Percentiles rank a stretch among this genome's conserved stretches.
phyloP scores from a whole-genome alignment of 306 rosid genomes.

The Gastrolobium villosum region DNA sequence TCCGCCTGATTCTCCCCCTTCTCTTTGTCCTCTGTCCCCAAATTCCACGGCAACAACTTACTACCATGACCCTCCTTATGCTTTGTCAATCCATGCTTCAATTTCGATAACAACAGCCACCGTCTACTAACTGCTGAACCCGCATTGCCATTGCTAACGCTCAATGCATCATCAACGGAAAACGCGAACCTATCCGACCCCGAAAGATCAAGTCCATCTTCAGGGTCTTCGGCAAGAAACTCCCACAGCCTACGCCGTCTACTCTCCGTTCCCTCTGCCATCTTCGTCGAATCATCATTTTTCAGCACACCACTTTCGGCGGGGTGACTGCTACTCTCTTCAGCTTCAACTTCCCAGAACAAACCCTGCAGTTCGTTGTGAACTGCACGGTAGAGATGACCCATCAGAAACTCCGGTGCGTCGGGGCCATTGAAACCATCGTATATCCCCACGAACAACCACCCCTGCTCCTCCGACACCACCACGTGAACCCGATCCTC shows the following conservation, averaged over 20 bases:
- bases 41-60: constrained; percentile 72
- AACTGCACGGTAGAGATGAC: constrained; percentile 83
- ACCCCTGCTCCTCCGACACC: constrained; percentile 91
- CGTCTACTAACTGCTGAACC: constrained; percentile 79
- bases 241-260: constrained; percentile 85
- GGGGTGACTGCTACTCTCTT: constrained; percentile 37
- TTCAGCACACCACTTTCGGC: constrained; percentile 44
- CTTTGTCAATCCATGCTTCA: constrained; percentile 83
- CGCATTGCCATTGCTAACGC: constrained; percentile 82
- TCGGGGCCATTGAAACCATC: constrained; percentile 95
- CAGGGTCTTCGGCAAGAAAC: constrained; percentile 78
- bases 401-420: constrained; percentile 92
- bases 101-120: constrained; percentile 79
- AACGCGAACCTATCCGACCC: constrained; percentile 96
- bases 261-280: constrained; percentile 61
- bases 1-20: constrained; percentile 66
- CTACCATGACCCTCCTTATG: constrained; percentile 76
- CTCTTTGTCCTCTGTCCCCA: constrained; percentile 77
- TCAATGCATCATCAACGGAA: constrained; percentile 86
- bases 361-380: constrained; percentile 87
- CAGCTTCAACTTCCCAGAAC: constrained; percentile 78
- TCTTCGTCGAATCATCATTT: constrained; percentile 48
- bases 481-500: constrained; percentile 96
- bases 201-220: constrained; percentile 91
- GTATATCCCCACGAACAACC: constrained; percentile 92